phyloP scores from a whole-genome alignment of 805 yeast species.

The Barnettozyma sp. region DNA sequence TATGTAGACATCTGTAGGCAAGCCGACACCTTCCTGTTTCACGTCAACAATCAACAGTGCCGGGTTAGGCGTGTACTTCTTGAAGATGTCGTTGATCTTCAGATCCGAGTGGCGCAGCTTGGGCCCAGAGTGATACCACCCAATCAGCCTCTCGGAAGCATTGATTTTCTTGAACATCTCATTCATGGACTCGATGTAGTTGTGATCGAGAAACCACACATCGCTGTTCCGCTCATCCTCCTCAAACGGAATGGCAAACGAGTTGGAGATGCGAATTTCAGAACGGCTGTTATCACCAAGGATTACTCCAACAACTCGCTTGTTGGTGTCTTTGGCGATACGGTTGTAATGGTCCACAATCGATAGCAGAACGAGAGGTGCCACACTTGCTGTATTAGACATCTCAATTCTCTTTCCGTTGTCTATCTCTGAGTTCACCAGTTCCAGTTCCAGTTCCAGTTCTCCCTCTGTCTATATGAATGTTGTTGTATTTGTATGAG shows the following conservation, averaged over 20 bases:
- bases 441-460: conserved; percentile 2
- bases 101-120: conserved; percentile 82
- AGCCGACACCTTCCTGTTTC: conserved; percentile 63
- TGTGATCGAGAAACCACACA: conserved; percentile 97
- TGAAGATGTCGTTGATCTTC: conserved; percentile 85
- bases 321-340: conserved; percentile 62
- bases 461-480: neutral
- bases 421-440: neutral
- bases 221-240: conserved; percentile 88
- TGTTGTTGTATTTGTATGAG: neutral
- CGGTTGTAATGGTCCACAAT: conserved; percentile 95
- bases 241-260: conserved; percentile 96
- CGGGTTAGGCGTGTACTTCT: conserved; percentile 74
- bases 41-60: conserved; percentile 87
- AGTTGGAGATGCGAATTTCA: conserved; percentile 71
- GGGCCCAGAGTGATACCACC: conserved; percentile 99
- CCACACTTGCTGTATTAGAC: conserved; percentile 75
- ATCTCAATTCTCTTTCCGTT: no score
- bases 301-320: conserved; percentile 90
- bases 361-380: conserved; percentile 89
- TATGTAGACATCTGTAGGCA: conserved; percentile 92
- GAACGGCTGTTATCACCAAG: conserved; percentile 63
- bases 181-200: conserved; percentile 91
- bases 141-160: conserved; percentile 92
- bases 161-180: conserved; percentile 97